Conservation (phyloP, 805 yeast genomes). For the Pichia phayaonensis region DNA sequence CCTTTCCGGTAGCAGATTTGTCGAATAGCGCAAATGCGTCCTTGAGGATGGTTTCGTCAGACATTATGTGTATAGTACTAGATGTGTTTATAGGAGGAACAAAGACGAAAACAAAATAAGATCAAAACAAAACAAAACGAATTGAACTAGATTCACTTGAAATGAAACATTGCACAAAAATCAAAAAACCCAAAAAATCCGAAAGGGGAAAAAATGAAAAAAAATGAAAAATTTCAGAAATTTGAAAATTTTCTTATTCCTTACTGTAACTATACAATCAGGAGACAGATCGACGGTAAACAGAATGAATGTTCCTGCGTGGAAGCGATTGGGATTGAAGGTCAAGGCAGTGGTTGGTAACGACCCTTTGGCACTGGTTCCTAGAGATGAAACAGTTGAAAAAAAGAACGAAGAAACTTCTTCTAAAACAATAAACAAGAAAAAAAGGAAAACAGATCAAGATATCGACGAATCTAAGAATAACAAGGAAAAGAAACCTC, state of each 20-base stretch:
- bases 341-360: slow-evolving; percentile 40
- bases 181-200: too few species aligned
- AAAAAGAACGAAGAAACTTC: slow-evolving; percentile 12
- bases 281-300: not conserved
- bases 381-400: slow-evolving; percentile 28
- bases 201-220: not conserved
- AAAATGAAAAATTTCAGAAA: too few species aligned
- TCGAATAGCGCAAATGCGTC: slow-evolving; percentile 97
- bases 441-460: slow-evolving; percentile 32
- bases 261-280: not conserved
- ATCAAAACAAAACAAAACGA: not conserved
- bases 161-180: not conserved
- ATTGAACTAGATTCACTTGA: not conserved
- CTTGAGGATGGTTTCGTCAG: slow-evolving; percentile 43
- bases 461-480: too few species aligned
- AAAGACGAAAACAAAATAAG: not conserved
- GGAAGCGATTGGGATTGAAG: slow-evolving; percentile 72
- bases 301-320: slow-evolving; percentile 50
- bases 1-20: slow-evolving; percentile 90
- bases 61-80: not conserved
- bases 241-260: not conserved
- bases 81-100: not conserved
- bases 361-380: slow-evolving; percentile 37
- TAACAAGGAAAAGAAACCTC: slow-evolving; percentile 40
- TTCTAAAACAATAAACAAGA: slow-evolving; percentile 10